Conservation (phyloP, 768 basidiomycete species). For the Tremella fuciformis region DNA sequence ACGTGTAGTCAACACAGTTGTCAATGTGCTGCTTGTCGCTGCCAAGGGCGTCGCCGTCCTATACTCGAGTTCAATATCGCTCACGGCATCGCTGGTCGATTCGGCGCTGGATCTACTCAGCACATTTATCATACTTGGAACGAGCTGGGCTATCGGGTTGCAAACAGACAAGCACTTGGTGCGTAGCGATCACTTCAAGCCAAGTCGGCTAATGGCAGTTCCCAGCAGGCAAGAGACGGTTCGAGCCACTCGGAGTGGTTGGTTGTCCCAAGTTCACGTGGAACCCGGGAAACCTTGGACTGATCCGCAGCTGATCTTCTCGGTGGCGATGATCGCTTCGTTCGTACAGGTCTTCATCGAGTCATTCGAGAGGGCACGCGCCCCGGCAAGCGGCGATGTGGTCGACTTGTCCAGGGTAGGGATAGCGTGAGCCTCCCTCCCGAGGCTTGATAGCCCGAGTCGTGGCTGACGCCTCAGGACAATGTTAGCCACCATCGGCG, state of each 20-base stretch:
- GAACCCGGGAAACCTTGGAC: background rate
- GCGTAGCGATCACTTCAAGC: no score
- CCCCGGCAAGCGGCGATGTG: conserved; percentile 30
- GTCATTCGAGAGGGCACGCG: conserved; percentile 46
- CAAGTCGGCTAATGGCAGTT: conserved; percentile 32
- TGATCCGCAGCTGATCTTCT: conserved; percentile 47
- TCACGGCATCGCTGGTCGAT: conserved; percentile 54
- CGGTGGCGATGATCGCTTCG: conserved; percentile 53
- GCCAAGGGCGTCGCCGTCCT: conserved; percentile 53
- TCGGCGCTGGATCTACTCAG: conserved; percentile 53
- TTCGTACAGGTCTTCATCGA: conserved; percentile 54
- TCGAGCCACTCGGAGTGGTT: conserved; percentile 54
- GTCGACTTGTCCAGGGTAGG: conserved; percentile 44
- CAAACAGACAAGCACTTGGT: conserved; percentile 37
- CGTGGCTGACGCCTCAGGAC: conserved; percentile 30
- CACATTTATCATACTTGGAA: conserved; percentile 54
- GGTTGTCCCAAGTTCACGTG: conserved; percentile 1
- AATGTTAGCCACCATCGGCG: conserved; percentile 53
- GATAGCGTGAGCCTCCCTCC: conserved; percentile 33
- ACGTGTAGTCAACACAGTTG: conserved; percentile 44
- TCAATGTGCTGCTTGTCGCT: conserved; percentile 52
- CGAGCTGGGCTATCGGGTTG: conserved; percentile 48
- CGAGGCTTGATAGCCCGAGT: background rate
- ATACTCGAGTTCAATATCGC: conserved; percentile 53
- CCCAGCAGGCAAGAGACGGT: conserved; percentile 49